Evolutionary conservation across 148 eudicot genomes (phyloP).

Genomic region (Heliosperma pusillum): DNA sequence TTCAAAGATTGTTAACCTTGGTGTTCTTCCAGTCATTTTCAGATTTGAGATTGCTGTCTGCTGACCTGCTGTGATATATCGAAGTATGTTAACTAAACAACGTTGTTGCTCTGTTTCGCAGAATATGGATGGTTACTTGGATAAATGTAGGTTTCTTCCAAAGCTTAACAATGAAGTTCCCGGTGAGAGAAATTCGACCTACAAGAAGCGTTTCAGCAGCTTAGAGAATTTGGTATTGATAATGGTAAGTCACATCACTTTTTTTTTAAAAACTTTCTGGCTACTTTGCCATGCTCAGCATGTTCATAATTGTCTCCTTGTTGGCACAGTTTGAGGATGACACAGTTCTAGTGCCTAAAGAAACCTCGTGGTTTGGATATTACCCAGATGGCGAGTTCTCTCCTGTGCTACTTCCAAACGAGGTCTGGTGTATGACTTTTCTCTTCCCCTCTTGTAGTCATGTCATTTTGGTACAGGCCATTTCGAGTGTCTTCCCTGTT

Average conservation of each 20-base stretch:
- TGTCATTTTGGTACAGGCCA: no score
- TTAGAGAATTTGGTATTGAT: constrained; percentile 75
- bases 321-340: constrained; percentile 70
- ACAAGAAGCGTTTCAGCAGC: constrained; percentile 78
- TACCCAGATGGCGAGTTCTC: constrained; percentile 85
- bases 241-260: constrained; percentile 46
- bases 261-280: neutral
- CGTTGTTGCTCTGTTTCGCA: constrained; percentile 22
- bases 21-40: neutral
- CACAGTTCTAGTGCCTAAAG: constrained; percentile 81
- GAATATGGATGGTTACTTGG: constrained; percentile 61
- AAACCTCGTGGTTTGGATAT: constrained; percentile 97
- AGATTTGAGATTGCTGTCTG: neutral
- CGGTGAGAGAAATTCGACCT: constrained; percentile 65
- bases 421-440: constrained; percentile 37
- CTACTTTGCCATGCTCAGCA: neutral
- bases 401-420: constrained; percentile 65
- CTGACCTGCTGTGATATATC: no score
- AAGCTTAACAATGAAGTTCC: constrained; percentile 91
- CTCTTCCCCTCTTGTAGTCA: no score
- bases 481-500: no score
- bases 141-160: constrained; percentile 81
- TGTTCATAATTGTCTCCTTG: neutral
- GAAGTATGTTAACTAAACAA: neutral
- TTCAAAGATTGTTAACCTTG: neutral